Evolutionary conservation across 208 protist species (phyloP), one percentile per base, ranked within the genome.

Genomic region (Novymonas esmeraldas): DNA sequence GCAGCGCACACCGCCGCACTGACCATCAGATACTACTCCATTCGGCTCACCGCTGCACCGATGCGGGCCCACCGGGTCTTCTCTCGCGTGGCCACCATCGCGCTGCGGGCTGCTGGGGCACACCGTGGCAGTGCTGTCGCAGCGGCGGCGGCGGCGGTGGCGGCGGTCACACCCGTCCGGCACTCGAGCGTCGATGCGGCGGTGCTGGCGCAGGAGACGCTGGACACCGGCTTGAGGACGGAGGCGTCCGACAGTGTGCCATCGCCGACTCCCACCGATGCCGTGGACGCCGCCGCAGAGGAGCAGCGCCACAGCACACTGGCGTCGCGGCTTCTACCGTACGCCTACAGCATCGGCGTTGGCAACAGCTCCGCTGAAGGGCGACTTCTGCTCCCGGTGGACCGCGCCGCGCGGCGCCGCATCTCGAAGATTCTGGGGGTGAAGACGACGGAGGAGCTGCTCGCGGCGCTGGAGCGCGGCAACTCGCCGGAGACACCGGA

Each of bases 311-410:
- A 7, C 13, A 34, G 31, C 45, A 31, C 52, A 44, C 45, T 73
- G 13, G 48, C 33, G 39, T 45, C 42, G 14, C 39, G 33, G 24
- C 49, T 73, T 18, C 58, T 73, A n/a, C 56, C 20, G 28, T 73
- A 73, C 28, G 39, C 64, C 14, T 73, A 73, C 20, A 7, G 52
- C 5, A 11, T 22, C 34, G 45, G 49, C 31, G 39, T 34, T 18
- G 52, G 34, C 31, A 16, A 39, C 6, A 9, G 14, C 33, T 3
- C 56, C n/a, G 26, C 22, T 24, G 31, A 39, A 34, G 22, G 38
- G 2, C 38, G 20, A 13, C 58, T 73, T 3, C 20, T 20, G 28
- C 49, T 73, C 13, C 66, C 66, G 3, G 39, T 64, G 20, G 66
- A 50, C n/a, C 31, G 18, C 2, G 39, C 11, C 14, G 0, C 29